Base-by-base conservation (phyloP, 495 filamentous ascomycete genomes). In the Tuber indicum region DNA sequence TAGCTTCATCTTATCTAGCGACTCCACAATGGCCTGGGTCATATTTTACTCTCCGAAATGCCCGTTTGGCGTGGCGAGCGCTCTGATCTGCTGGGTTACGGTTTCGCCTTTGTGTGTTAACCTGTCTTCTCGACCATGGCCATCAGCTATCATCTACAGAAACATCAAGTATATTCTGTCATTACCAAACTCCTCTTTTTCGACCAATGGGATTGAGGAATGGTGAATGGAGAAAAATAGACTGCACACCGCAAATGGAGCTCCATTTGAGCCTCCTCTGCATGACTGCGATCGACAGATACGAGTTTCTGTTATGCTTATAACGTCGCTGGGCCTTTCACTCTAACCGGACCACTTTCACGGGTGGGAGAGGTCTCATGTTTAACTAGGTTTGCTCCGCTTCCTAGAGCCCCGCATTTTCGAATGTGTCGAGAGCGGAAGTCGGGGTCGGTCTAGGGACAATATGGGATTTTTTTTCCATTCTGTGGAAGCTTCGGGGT, bases 171-270 rank as follows among this genome's bases (percentile, higher is more conserved):
- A 80, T 72, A 73, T 72, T 74, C 79, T 79, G 75, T 66, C 77
- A 41, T 71, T 80, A 74, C 74, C 78, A 74, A 71, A 73, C 71
- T n/a, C 46, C 19, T 80, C 78, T 72, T 76, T 49, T 49, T 76
- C 69, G 76, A 74, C 46, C 74, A 72, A 72, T 80, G 71, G 62
- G 32, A 77, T 74, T 74, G 78, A 80, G 79, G 74, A 78, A 80
- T 72, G 78, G 78, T 80, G 76, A 69, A 78, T 78, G 79, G 74
- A 80, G 78, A 72, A 71, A 80, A 72, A 80, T 80, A 71, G 79
- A 77, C 73, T 69, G 62, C 71, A 42, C 79, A 76, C 78, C 78
- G 79, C 78, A 80, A 80, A 80, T 80, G 78, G 78, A 80, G 77
- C 74, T 80, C 79, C 78, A 80, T 74, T 74, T 76, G 75, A 77